Conservation (phyloP, 2,329 filamentous ascomycete species). For the Ophiostoma pallidulum region DNA sequence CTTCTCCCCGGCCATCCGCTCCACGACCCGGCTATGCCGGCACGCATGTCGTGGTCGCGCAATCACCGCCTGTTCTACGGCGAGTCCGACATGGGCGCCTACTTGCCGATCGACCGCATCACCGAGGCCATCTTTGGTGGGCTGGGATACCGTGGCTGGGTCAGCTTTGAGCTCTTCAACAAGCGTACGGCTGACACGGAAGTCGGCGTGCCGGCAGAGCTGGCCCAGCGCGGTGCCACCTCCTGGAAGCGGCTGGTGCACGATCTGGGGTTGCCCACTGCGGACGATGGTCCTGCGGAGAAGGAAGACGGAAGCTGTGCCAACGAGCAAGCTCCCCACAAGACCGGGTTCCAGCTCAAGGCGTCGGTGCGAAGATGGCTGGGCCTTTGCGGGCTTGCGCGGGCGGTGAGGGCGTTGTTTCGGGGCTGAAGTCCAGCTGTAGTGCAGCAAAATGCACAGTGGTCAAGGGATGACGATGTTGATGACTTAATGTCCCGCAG, state of each 20-base stretch:
- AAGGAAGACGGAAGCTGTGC: too few species aligned
- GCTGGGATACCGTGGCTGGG: constrained; percentile 48
- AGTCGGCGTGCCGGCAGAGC: constrained; percentile 35
- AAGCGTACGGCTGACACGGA: constrained; percentile 37
- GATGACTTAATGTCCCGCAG: too few species aligned
- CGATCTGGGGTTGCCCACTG: background rate
- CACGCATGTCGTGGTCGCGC: constrained; percentile 54
- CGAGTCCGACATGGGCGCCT: constrained; percentile 44
- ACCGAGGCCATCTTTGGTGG: constrained; percentile 42
- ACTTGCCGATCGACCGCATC: constrained; percentile 47
- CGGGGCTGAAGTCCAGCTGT: too few species aligned
- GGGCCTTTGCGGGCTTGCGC: too few species aligned
- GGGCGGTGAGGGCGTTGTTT: too few species aligned
- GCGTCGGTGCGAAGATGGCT: too few species aligned
- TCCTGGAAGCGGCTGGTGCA: constrained; percentile 35
- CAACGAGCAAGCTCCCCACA: too few species aligned
- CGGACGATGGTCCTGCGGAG: too few species aligned
- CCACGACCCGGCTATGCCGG: constrained; percentile 41
- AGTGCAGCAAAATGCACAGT: too few species aligned
- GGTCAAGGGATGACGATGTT: too few species aligned
- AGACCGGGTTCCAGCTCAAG: too few species aligned
- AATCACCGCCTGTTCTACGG: constrained; percentile 53
- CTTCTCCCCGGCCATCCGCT: constrained; percentile 42
- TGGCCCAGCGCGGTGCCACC: constrained; percentile 40
- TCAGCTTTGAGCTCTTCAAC: constrained; percentile 52